These are phyloP conservation scores for Malassezia slooffiae DNA, from an alignment of 1,284 basidiomycete species.

Conservation along the genomic window DNA sequence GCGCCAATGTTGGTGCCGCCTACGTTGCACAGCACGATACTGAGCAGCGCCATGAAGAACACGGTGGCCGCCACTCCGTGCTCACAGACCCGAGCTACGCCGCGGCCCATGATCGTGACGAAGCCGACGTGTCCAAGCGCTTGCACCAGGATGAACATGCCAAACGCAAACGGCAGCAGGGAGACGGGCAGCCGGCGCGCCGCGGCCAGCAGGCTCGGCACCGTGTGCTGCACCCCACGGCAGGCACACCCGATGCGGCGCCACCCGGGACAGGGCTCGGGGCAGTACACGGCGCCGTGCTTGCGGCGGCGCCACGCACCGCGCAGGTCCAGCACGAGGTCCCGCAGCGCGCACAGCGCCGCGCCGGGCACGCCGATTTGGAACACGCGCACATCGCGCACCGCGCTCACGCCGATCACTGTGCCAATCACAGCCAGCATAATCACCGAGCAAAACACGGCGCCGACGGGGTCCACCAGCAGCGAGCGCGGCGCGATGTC, in stretches of 20 bases:
- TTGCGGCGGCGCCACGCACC: slow-evolving; percentile 16
- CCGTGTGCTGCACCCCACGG: slow-evolving; percentile 47
- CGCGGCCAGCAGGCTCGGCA: slow-evolving; percentile 66
- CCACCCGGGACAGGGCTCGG: no score
- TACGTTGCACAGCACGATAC: slow-evolving; percentile 69
- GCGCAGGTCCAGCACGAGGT: slow-evolving; percentile 44
- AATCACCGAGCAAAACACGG: slow-evolving; percentile 51
- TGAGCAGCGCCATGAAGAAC: slow-evolving; percentile 52
- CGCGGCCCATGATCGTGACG: slow-evolving; percentile 71
- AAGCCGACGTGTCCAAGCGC: slow-evolving; percentile 74
- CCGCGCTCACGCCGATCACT: slow-evolving; percentile 54
- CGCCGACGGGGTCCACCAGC: slow-evolving; percentile 52
- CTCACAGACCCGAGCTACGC: slow-evolving; percentile 53
- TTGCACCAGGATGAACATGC: slow-evolving; percentile 89
- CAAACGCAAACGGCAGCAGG: slow-evolving; percentile 82
- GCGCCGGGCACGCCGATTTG: slow-evolving; percentile 78
- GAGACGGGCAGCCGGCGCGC: slow-evolving; percentile 64
- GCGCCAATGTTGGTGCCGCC: slow-evolving; percentile 92
- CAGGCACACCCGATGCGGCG: no score
- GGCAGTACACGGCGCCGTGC: background rate
- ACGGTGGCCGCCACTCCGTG: slow-evolving; percentile 49
- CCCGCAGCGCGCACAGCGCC: slow-evolving; percentile 58
- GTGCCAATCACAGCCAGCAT: slow-evolving; percentile 54
- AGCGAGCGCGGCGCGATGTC: slow-evolving; percentile 50
- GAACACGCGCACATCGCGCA: slow-evolving; percentile 54